Conservation (phyloP, 1,284 basidiomycete species). For the Trametes pubescens region DNA sequence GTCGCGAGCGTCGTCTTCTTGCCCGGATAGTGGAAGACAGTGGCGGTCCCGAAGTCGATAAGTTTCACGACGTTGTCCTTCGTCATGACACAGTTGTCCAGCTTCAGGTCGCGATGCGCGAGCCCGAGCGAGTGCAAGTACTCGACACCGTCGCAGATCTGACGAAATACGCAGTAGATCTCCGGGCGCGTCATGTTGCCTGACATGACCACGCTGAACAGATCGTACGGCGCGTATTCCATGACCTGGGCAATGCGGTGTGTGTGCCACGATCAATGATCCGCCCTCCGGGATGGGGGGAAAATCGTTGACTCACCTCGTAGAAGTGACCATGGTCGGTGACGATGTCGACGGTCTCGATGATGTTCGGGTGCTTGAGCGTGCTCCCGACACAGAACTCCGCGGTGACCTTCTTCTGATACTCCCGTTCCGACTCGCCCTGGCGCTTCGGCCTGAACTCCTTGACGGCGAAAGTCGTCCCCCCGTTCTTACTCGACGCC, state of each 20-base stretch:
- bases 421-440: constrained; percentile 94
- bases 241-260: constrained; percentile 73
- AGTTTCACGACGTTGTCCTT: constrained; percentile 94
- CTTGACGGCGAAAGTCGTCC: constrained; percentile 94
- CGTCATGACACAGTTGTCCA: constrained; percentile 99
- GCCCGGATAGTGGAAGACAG: constrained; percentile 98
- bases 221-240: constrained; percentile 99
- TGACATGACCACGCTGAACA: constrained; percentile 99
- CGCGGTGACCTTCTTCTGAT: constrained; percentile 98
- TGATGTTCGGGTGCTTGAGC: constrained; percentile 95
- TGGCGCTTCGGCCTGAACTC: constrained; percentile 92
- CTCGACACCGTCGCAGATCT: constrained; percentile 98
- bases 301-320: constrained; percentile 68
- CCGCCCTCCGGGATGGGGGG: constrained; percentile 3
- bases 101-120: constrained; percentile 98
- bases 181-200: constrained; percentile 98
- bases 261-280: constrained; percentile 28
- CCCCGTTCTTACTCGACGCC: constrained; percentile 80
- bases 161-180: constrained; percentile 99
- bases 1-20: constrained; percentile 83
- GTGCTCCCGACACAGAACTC: constrained; percentile 99
- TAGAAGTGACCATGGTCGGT: constrained; percentile 98
- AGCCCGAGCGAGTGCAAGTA: constrained; percentile 98
- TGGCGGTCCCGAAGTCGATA: constrained; percentile 99
- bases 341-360: constrained; percentile 98